A percentile compares a stretch with the other conserved stretches of the same genome.
Evolutionary conservation across 495 filamentous ascomycete species (phyloP).

Genomic region (Mycothermus thermophilus): DNA sequence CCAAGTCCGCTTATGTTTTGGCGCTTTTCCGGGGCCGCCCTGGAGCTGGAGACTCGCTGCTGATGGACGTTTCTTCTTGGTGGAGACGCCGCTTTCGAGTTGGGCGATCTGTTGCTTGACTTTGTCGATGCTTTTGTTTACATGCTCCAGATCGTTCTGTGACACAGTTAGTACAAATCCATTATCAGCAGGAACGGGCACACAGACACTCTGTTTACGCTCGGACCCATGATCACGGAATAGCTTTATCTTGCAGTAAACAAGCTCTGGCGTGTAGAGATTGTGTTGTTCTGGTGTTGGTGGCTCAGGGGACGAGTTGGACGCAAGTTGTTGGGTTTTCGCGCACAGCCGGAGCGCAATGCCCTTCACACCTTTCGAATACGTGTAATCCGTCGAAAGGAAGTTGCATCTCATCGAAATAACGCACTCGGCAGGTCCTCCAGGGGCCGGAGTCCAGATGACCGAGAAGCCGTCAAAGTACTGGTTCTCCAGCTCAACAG

Average conservation of each 20-base stretch:
- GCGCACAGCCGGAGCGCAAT: constrained; percentile 85
- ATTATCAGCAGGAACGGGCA: too few relatives aligned
- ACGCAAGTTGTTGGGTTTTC: constrained; percentile 58
- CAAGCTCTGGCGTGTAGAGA: constrained; percentile 47
- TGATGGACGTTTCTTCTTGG: constrained; percentile 73
- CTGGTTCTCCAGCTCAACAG: constrained; percentile 63
- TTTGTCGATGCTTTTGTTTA: constrained; percentile 91
- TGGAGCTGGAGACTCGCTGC: constrained; percentile 37
- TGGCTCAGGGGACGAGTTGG: constrained; percentile 25
- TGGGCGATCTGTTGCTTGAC: constrained; percentile 82
- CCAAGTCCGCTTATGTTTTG: constrained; percentile 89
- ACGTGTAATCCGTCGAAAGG: constrained; percentile 93
- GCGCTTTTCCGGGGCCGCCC: constrained; percentile 49
- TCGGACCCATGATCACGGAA: constrained; percentile 96
- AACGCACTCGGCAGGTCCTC: constrained; percentile 52
- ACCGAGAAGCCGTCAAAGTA: constrained; percentile 91
- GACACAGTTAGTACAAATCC: too few relatives aligned
- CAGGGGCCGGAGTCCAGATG: constrained; percentile 61
- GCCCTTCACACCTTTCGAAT: constrained; percentile 95
- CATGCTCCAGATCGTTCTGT: constrained; percentile 88
- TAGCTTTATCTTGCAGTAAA: constrained; percentile 91
- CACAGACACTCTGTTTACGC: constrained; percentile 77
- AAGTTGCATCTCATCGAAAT: constrained; percentile 94
- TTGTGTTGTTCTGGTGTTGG: too few relatives aligned
- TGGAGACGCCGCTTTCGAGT: constrained; percentile 73